A percentile compares a stretch with the other conserved stretches of the same genome.
Conservation (phyloP, 2,329 filamentous ascomycete genomes). For the Gaeumannomyces sp. region DNA sequence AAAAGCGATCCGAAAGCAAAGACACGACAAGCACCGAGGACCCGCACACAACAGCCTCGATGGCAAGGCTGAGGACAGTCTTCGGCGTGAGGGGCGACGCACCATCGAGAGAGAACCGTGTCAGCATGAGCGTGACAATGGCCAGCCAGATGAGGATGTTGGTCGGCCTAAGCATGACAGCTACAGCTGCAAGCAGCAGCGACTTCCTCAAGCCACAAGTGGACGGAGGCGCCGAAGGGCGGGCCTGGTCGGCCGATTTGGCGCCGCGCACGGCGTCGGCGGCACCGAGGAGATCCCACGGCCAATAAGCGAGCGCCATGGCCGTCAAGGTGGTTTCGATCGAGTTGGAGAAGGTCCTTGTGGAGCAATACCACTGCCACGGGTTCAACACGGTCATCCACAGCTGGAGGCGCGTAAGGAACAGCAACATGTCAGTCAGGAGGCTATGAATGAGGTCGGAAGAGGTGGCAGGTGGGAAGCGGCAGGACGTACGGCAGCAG, state of each 20-base stretch:
- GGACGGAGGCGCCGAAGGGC: conserved; percentile 9
- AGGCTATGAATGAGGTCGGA: background rate
- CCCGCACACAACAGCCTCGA: conserved; percentile 61
- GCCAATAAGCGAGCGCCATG: conserved; percentile 75
- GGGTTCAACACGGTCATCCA: conserved; percentile 68
- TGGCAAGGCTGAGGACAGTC: conserved; percentile 46
- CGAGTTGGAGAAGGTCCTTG: conserved; percentile 88
- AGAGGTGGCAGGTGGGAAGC: conserved; percentile 4
- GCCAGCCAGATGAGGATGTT: conserved; percentile 80
- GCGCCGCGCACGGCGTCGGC: conserved; percentile 13
- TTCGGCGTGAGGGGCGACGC: conserved; percentile 35
- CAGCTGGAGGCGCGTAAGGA: conserved; percentile 42
- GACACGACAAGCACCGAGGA: conserved; percentile 57
- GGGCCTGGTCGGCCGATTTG: conserved; percentile 11
- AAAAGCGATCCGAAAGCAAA: conserved; percentile 63
- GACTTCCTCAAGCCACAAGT: conserved; percentile 50
- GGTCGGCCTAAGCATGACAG: conserved; percentile 82
- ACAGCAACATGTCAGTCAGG: background rate
- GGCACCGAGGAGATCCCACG: conserved; percentile 64
- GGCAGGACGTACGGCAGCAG: conserved; percentile 59
- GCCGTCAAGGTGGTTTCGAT: conserved; percentile 85
- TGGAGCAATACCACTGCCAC: conserved; percentile 96
- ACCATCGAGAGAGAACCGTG: conserved; percentile 32
- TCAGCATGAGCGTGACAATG: conserved; percentile 44
- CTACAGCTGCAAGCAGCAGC: conserved; percentile 69